Base-by-base conservation (phyloP, 768 basidiomycete species). In the Megacollybia marginata region DNA sequence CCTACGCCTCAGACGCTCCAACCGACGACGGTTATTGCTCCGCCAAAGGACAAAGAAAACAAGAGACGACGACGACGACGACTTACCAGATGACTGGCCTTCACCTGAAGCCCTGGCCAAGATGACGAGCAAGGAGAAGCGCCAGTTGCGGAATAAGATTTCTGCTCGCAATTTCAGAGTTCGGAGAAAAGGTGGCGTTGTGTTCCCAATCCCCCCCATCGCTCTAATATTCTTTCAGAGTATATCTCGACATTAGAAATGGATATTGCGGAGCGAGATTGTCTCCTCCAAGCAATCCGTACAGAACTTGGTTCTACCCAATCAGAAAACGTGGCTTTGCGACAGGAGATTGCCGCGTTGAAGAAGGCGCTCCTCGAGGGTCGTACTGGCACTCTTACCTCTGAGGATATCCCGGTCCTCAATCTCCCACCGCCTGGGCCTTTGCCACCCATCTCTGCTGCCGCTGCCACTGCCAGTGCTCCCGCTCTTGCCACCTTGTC, bases 131-230 rank as follows among this genome's bases (percentile, higher is more conserved):
- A 97, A 95, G 70, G 94, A 98, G 72, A 98, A 98, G 68, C 72
- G 96, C 9, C 95, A 98, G 65, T 71, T 98, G 40, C n/a, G n/a
- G n/a, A n/a, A n/a, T 72, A 99, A 99, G 82, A 92, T 97, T 57
- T 87, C 84, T 55, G 95, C 95, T 0, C 72, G 94, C 48, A 96
- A 65, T n/a, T n/a, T n/a, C n/a, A n/a, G n/a, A n/a, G n/a, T n/a
- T n/a, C n/a, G n/a, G n/a, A n/a, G n/a, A n/a, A 98, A 97, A 73
- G 94, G 91, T 88, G n/a, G n/a, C n/a, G n/a, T n/a, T n/a, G 28
- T 44, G 67, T 62, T 42, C 10, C 15, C 20, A 44, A 33, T 19
- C 34, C 12, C 50, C 28, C 44, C 9, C n/a, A n/a, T n/a, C n/a
- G n/a, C n/a, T n/a, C n/a, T n/a, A n/a, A n/a, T n/a, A n/a, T n/a